Percentiles rank a stretch among this genome's conserved stretches.
Evolutionary conservation across 2,329 filamentous ascomycete species (phyloP).

Genomic region (Botrytis elliptica): DNA sequence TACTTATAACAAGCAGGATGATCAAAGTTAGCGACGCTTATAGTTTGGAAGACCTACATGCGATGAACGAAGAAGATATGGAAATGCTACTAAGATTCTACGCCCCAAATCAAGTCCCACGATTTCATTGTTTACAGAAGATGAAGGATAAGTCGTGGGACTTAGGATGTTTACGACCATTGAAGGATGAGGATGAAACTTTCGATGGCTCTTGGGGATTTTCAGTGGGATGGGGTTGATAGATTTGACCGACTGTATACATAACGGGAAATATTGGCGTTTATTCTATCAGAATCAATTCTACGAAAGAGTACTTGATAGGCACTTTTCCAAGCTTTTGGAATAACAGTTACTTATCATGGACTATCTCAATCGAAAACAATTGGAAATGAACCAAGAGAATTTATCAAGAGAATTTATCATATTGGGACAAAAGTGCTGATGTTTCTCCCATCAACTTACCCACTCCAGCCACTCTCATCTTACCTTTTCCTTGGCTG

Average conservation of each 20-base stretch:
- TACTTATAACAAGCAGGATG: constrained; percentile 64
- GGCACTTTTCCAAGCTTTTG: neutral
- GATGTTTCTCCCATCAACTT: neutral
- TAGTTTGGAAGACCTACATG: constrained; percentile 79
- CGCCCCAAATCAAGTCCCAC: constrained; percentile 52
- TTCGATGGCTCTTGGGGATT: constrained; percentile 41
- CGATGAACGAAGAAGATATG: constrained; percentile 82
- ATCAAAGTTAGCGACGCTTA: constrained; percentile 85
- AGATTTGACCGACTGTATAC: neutral
- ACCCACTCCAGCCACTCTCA: neutral
- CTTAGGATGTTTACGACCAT: constrained; percentile 54
- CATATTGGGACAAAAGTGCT: neutral
- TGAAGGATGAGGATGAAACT: constrained; percentile 43
- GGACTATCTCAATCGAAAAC: neutral
- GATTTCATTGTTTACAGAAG: constrained; percentile 53
- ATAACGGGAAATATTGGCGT: constrained; percentile 7
- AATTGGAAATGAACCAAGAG: neutral
- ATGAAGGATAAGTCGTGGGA: constrained; percentile 52
- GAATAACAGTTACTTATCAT: neutral
- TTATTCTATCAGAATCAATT: neutral
- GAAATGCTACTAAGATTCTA: constrained; percentile 78
- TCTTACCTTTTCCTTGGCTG: neutral
- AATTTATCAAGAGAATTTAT: neutral
- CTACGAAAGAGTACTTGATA: neutral
- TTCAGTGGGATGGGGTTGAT: constrained; percentile 36